These are phyloP conservation scores for Pleurotus eryngii DNA, from an alignment of 768 basidiomycete genomes.

Conservation along the genomic window DNA sequence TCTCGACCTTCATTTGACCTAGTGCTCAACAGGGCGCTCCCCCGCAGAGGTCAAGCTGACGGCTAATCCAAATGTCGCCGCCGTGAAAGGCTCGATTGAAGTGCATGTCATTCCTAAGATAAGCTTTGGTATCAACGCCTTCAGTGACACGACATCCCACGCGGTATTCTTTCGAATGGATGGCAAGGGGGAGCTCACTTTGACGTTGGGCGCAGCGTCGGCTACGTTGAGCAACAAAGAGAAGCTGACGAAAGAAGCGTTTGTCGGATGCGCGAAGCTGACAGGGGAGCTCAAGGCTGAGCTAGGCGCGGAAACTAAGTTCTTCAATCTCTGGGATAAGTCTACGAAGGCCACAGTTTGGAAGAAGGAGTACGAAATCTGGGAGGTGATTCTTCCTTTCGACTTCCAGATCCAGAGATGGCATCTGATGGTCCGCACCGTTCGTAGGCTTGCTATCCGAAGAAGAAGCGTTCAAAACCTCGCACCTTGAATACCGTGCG, in stretches of 20 bases:
- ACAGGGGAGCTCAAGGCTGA: conserved; percentile 5
- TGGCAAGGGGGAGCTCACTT: conserved; percentile 4
- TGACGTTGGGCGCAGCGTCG: background rate
- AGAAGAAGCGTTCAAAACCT: background rate
- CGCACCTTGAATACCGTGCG: background rate
- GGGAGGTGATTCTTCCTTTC: background rate
- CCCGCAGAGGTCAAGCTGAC: conserved; percentile 2
- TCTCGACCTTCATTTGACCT: background rate
- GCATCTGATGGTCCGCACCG: background rate
- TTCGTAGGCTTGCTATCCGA: background rate
- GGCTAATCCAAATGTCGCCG: conserved; percentile 1
- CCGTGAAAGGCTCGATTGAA: conserved; percentile 3
- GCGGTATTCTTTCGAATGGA: conserved; percentile 3
- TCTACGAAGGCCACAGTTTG: conserved; percentile 3
- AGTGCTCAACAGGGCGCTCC: background rate
- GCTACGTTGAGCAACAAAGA: conserved; percentile 5
- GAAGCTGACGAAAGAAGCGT: conserved; percentile 1
- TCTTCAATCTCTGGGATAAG: conserved; percentile 5
- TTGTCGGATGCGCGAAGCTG: conserved; percentile 5
- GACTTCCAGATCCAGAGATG: background rate
- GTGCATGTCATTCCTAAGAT: conserved; percentile 6
- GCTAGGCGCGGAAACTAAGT: background rate
- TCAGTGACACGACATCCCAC: background rate
- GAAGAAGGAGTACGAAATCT: conserved; percentile 6
- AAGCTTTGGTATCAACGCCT: conserved; percentile 1